Evolutionary conservation across 169 alveolate species (phyloP).

Genomic region (Plasmodium knowlesi): DNA sequence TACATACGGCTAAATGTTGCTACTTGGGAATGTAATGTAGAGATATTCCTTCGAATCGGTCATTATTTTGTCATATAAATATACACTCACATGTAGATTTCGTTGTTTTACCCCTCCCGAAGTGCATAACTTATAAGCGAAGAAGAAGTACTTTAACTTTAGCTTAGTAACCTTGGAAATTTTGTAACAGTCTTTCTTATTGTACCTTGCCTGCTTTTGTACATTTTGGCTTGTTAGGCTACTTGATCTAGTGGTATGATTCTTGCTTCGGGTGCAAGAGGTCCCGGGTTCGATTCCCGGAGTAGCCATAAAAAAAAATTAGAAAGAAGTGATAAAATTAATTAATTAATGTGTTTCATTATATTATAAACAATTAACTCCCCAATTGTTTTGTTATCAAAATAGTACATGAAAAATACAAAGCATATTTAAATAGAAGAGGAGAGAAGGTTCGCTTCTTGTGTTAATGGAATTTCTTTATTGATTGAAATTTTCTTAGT

Average conservation of each 20-base stretch:
- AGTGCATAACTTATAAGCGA: not conserved
- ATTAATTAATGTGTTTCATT: no score
- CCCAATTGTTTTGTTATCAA: no score
- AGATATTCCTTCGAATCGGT: not conserved
- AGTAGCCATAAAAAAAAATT: conserved; percentile 84
- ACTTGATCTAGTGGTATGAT: conserved; percentile 98
- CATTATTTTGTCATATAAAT: not conserved
- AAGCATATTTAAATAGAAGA: no score
- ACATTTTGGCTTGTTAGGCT: conserved; percentile 75
- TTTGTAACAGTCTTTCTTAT: not conserved
- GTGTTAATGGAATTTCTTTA: no score
- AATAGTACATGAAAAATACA: not conserved
- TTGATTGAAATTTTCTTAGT: not conserved
- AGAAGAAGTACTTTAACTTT: not conserved
- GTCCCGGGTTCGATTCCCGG: conserved; percentile 99
- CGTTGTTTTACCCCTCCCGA: not conserved
- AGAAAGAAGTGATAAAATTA: not conserved
- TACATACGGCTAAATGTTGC: not conserved
- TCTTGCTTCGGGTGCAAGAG: conserved; percentile 99
- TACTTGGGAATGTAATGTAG: not conserved
- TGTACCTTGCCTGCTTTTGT: not conserved
- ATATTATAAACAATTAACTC: no score
- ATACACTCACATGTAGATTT: not conserved
- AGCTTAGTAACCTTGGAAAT: not conserved
- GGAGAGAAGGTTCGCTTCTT: no score